Evolutionary conservation across 2,329 filamentous ascomycete genomes (phyloP), one percentile per base, ranked within the genome.

Genomic region (Cordyceps tenuipes): DNA sequence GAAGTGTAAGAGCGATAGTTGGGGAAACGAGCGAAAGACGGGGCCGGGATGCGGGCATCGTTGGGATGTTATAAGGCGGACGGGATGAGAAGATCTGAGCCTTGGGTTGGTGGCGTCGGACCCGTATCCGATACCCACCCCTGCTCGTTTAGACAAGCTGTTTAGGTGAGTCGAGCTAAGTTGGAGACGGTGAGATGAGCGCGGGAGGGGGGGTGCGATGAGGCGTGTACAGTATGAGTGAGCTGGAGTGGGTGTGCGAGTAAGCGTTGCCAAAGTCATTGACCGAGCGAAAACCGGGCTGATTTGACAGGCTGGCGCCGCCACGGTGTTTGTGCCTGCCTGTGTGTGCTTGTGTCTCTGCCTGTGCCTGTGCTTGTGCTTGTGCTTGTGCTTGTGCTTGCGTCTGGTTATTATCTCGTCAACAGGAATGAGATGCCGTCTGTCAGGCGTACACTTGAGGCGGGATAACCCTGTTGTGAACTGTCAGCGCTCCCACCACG

Each of bases 71-170:
- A 61, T 61, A 59, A 53, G 44, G 19, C 21, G 21, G 44, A 26
- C n/a, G 36, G 55, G 51, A 55, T 46, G 23, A 47, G 19, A 44
- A 53, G 59, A 61, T 61, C 52, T 57, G 46, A 61, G 52, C 44
- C 59, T n/a, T 49, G 43, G 46, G 53, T 19, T 51, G 53, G 59
- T 61, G 59, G 59, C 59, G 52, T 57, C 59, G 59, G 59, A 57
- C 59, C 53, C 53, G 52, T 61, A 61, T 52, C 59, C 53, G 59
- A 61, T n/a, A n/a, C n/a, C n/a, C 41, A 61, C 59, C 59, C 59
- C 53, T 61, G 59, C 46, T 52, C 52, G 39, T 56, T 39, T 50
- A 44, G 36, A 29, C 19, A 56, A 44, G 23, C 34, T 47, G 51
- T 47, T 43, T 60, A 55, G 50, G 44, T 44, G 50, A 49, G 58